Percentiles rank a stretch among this genome's conserved stretches.
These are phyloP conservation scores for Malus hybrid DNA, from an alignment of 331 rosid species.

Conservation along the genomic window DNA sequence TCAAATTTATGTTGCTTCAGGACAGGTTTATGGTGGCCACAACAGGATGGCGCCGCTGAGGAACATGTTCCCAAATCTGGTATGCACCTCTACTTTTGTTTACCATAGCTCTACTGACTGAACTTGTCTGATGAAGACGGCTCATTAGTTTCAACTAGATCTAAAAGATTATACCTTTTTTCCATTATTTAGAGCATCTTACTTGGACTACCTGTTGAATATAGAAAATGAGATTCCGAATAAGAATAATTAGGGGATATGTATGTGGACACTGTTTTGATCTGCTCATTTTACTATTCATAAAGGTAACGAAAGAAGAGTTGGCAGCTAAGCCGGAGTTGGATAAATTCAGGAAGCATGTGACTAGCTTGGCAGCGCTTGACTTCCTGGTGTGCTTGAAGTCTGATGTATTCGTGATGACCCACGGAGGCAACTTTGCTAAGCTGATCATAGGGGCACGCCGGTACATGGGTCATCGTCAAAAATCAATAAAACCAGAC, in stretches of 20 bases:
- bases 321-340: constrained; percentile 80
- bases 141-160: background rate
- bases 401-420: constrained; percentile 98
- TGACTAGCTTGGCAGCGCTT: constrained; percentile 97
- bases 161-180: background rate
- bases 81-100: constrained; percentile 6
- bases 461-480: constrained; percentile 90
- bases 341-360: constrained; percentile 90
- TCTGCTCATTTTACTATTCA: background rate
- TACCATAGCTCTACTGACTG: background rate
- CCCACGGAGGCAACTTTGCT: constrained; percentile 99
- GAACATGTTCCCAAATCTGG: constrained; percentile 96
- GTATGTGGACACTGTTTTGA: background rate
- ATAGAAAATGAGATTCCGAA: background rate
- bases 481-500: constrained; percentile 93
- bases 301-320: constrained; percentile 92
- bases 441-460: constrained; percentile 96
- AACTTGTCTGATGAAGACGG: background rate
- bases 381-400: constrained; percentile 98
- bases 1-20: constrained; percentile 98
- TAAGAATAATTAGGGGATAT: background rate
- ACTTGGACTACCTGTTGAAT: background rate
- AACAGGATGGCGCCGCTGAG: constrained; percentile 97
- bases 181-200: background rate
- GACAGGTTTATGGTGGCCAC: constrained; percentile 99